Percentiles rank a stretch among this genome's conserved stretches.
Conservation (phyloP, 2,329 filamentous ascomycete species). For the Botrytis porri region DNA sequence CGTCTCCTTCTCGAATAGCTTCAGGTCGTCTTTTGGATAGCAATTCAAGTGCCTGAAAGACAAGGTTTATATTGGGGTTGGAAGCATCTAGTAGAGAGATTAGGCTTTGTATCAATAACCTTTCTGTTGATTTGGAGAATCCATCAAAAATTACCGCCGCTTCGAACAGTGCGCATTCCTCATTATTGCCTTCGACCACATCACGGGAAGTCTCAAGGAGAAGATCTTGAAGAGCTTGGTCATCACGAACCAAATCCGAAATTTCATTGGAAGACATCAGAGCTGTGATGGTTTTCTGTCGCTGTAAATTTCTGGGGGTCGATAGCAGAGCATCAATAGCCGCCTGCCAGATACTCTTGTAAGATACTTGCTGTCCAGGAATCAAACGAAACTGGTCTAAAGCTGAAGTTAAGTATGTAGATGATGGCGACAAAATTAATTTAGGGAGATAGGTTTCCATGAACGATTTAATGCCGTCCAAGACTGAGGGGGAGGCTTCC, state of each 20-base stretch:
- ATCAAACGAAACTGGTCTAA: slow-evolving; percentile 55
- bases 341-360: slow-evolving; percentile 30
- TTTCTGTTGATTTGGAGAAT: slow-evolving; percentile 33
- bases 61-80: slow-evolving; percentile 30
- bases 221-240: slow-evolving; percentile 47
- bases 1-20: slow-evolving; percentile 47
- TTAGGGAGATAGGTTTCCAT: slow-evolving; percentile 53
- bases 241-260: slow-evolving; percentile 41
- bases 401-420: slow-evolving; percentile 61
- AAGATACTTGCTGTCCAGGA: slow-evolving; percentile 37
- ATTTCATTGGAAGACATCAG: slow-evolving; percentile 48
- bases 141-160: slow-evolving; percentile 43
- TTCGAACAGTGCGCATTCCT: slow-evolving; percentile 48
- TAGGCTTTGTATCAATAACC: slow-evolving; percentile 36
- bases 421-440: slow-evolving; percentile 67
- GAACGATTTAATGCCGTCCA: slow-evolving; percentile 48
- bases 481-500: slow-evolving; percentile 43
- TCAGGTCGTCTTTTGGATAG: slow-evolving; percentile 47
- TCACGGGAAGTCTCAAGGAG: slow-evolving; percentile 44
- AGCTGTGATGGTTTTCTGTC: slow-evolving; percentile 41
- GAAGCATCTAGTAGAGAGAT: slow-evolving; percentile 31
- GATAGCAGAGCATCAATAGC: slow-evolving; percentile 46
- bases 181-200: slow-evolving; percentile 39
- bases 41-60: slow-evolving; percentile 48
- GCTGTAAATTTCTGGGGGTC: slow-evolving; percentile 32